These are phyloP conservation scores for Neurospora sublineolata DNA, from an alignment of 495 filamentous ascomycete genomes.

Conservation along the genomic window DNA sequence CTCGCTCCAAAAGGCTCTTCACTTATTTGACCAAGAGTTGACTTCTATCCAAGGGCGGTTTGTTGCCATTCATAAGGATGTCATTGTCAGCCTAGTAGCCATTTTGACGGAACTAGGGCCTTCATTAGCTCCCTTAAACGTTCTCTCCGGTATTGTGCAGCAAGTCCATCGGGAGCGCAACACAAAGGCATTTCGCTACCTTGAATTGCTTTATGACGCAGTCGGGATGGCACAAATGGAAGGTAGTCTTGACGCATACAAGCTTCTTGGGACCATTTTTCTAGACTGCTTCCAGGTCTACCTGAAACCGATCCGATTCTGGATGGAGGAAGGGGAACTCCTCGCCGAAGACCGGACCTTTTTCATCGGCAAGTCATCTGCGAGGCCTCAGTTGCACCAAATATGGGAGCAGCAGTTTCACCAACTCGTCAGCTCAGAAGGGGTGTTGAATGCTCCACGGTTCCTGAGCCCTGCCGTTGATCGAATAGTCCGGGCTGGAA, in stretches of 20 bases:
- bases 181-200: constrained; percentile 42
- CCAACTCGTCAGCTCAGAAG: constrained; percentile 43
- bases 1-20: constrained; percentile 29
- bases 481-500: constrained; percentile 75
- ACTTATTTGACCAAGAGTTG: constrained; percentile 32
- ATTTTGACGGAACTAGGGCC: constrained; percentile 50
- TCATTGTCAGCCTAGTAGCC: constrained; percentile 46
- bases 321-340: constrained; percentile 77
- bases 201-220: constrained; percentile 64
- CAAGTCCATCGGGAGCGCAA: constrained; percentile 27
- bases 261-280: constrained; percentile 55
- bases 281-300: constrained; percentile 77
- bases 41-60: constrained; percentile 34
- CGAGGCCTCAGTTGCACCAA: constrained; percentile 46
- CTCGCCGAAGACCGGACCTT: constrained; percentile 52
- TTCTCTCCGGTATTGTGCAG: constrained; percentile 39
- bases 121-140: constrained; percentile 40
- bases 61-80: constrained; percentile 30
- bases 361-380: constrained; percentile 53
- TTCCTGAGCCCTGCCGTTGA: constrained; percentile 58
- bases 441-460: constrained; percentile 50
- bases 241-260: constrained; percentile 48
- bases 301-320: constrained; percentile 61
- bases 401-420: constrained; percentile 70
- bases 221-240: constrained; percentile 58